These are phyloP conservation scores for Mastigamoeba balamuthi DNA, from an alignment of 78 protist species.

Conservation along the genomic window DNA sequence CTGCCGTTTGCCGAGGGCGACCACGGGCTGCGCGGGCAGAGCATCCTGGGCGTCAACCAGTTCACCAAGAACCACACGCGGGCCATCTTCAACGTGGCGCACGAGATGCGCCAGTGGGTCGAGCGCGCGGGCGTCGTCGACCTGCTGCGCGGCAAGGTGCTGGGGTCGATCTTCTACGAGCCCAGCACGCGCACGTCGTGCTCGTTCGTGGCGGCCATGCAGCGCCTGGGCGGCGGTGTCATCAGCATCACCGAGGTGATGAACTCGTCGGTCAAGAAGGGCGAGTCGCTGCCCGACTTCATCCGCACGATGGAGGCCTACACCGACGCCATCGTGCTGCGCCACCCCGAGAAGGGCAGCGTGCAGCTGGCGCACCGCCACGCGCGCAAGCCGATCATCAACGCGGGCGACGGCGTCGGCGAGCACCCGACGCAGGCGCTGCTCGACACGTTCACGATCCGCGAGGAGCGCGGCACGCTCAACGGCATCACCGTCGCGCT, in stretches of 20 bases:
- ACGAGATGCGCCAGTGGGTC: constrained; percentile 45
- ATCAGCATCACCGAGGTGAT: constrained; percentile 20
- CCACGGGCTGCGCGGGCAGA: constrained; percentile 4
- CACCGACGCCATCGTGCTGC: constrained; percentile 70
- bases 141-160: constrained; percentile 26
- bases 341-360: constrained; percentile 81
- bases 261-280: constrained; percentile 61
- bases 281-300: constrained; percentile 80
- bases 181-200: constrained; percentile 80
- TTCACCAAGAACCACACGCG: constrained; percentile 38
- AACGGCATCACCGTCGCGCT: constrained; percentile 68
- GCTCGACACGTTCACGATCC: constrained; percentile 79
- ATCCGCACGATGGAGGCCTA: constrained; percentile 72
- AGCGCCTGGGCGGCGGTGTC: constrained; percentile 80
- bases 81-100: constrained; percentile 41
- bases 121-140: constrained; percentile 33
- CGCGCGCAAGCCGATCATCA: constrained; percentile 74
- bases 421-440: constrained; percentile 94
- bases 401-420: constrained; percentile 91
- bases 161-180: constrained; percentile 75
- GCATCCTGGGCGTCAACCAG: constrained; percentile 48
- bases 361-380: constrained; percentile 36
- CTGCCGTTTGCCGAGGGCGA: neutral
- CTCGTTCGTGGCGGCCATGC: constrained; percentile 86
- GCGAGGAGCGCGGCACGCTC: constrained; percentile 85